phyloP scores from a whole-genome alignment of 2,329 filamentous ascomycete species.

The Akanthomyces lecanii region DNA sequence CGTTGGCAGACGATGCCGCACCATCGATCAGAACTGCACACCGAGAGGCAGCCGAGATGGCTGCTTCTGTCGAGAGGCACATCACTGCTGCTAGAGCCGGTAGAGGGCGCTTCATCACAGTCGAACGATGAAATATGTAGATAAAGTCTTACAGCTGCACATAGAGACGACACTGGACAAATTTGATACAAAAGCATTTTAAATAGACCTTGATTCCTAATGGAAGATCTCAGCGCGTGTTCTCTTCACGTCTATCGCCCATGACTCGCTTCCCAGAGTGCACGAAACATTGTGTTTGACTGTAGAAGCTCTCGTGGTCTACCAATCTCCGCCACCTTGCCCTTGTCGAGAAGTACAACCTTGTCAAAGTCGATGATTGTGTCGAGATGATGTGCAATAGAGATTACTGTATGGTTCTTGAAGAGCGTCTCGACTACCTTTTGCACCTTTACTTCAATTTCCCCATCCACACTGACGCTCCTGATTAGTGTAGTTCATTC shows the following conservation, averaged over 20 bases:
- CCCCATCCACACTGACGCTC: slow-evolving; percentile 28
- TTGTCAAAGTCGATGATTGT: slow-evolving; percentile 38
- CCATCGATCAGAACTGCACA: slow-evolving; percentile 31
- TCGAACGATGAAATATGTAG: slow-evolving; percentile 35
- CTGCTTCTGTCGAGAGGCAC: slow-evolving; percentile 43
- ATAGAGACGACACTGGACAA: background rate
- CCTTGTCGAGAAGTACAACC: slow-evolving; percentile 27
- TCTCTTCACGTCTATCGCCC: background rate
- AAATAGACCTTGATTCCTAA: background rate
- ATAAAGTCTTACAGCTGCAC: background rate
- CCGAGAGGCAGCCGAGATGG: slow-evolving; percentile 35
- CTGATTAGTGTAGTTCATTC: background rate
- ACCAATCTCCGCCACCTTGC: slow-evolving; percentile 25
- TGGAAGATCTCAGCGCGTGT: background rate
- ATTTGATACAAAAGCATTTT: background rate
- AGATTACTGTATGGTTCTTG: slow-evolving; percentile 47
- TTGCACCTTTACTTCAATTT: slow-evolving; percentile 31
- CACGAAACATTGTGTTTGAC: slow-evolving; percentile 22
- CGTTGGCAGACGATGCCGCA: slow-evolving; percentile 30
- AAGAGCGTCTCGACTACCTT: slow-evolving; percentile 30
- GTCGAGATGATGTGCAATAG: slow-evolving; percentile 37
- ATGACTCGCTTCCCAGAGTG: slow-evolving; percentile 28
- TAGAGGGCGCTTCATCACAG: slow-evolving; percentile 45
- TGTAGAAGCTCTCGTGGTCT: slow-evolving; percentile 23
- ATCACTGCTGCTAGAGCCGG: slow-evolving; percentile 44